phyloP scores from a whole-genome alignment of 208 protist species.

The Leishmania amazonensis region DNA sequence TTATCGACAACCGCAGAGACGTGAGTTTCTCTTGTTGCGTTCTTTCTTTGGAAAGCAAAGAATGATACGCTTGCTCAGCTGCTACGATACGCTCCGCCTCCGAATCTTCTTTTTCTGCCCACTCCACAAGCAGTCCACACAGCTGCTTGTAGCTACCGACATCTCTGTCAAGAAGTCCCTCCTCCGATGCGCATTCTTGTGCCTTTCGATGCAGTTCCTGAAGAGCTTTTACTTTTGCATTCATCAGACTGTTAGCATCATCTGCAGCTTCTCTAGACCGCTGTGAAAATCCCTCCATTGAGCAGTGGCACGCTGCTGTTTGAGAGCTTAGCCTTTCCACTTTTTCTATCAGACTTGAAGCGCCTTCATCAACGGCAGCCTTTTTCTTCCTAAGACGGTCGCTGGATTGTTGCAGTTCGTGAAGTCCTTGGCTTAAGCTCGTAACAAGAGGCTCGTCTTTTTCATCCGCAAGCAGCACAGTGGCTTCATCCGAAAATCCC shows the following conservation, averaged over 20 bases:
- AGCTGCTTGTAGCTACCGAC: not conserved
- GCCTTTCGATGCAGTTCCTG: not conserved
- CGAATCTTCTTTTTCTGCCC: not conserved
- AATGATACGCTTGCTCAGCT: slow-evolving; percentile 3
- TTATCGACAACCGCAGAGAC: not conserved
- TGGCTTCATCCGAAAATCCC: not conserved
- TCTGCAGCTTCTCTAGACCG: not conserved
- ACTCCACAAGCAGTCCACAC: not conserved
- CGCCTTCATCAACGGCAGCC: not conserved
- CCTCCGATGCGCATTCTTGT: slow-evolving; percentile 2
- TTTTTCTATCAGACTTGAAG: not conserved
- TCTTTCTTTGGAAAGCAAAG: not conserved
- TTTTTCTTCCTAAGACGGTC: slow-evolving; percentile 5
- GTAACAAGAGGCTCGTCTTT: not conserved
- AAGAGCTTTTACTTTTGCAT: not conserved
- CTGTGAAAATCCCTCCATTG: not conserved
- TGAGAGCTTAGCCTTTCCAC: not conserved
- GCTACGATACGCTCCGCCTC: not conserved
- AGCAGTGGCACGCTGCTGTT: not conserved
- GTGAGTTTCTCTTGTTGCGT: not conserved
- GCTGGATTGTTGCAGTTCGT: not conserved
- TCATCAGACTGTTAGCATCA: not conserved
- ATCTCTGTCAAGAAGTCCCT: not conserved
- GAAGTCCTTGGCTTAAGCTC: not conserved
- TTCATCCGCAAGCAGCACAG: not conserved